phyloP scores from a whole-genome alignment of 2,329 filamentous ascomycete genomes.

The Westerdykella sp. region DNA sequence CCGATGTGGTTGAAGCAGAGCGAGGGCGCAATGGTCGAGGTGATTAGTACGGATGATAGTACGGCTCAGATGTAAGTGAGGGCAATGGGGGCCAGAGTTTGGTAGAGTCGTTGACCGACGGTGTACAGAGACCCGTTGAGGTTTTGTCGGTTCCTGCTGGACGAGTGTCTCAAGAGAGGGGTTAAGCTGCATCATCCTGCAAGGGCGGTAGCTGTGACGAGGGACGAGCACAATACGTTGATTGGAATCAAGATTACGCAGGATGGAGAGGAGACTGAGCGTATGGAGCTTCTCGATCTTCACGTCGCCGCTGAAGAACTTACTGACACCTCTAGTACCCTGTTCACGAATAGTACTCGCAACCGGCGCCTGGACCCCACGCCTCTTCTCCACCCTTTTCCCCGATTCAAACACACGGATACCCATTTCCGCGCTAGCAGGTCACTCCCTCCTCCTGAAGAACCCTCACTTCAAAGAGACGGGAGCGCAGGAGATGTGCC shows the following conservation, averaged over 20 bases:
- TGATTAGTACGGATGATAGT: conserved; percentile 55
- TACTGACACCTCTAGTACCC: conserved; percentile 42
- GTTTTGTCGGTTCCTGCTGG: conserved; percentile 61
- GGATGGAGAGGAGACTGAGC: conserved; percentile 42
- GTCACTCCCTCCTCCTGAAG: conserved; percentile 64
- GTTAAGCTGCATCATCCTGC: conserved; percentile 63
- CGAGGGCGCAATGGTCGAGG: conserved; percentile 52
- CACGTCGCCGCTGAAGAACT: background rate
- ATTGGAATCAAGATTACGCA: conserved; percentile 49
- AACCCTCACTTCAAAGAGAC: conserved; percentile 50
- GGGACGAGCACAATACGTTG: conserved; percentile 47
- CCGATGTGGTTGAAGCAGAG: conserved; percentile 56
- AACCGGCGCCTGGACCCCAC: conserved; percentile 65
- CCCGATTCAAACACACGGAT: conserved; percentile 48
- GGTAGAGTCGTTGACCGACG: conserved; percentile 3
- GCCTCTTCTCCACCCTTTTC: conserved; percentile 61
- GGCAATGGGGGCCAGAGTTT: background rate
- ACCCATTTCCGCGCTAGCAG: conserved; percentile 58
- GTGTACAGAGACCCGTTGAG: conserved; percentile 55
- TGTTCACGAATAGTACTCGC: conserved; percentile 62
- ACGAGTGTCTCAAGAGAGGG: conserved; percentile 52
- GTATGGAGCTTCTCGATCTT: conserved; percentile 10
- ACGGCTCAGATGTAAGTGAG: conserved; percentile 58
- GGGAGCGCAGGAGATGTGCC: conserved; percentile 48
- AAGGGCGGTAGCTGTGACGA: conserved; percentile 47